Evolutionary conservation across 345 rosid species (phyloP), one percentile per base, ranked within the genome.

Genomic region (Populus deltoides): DNA sequence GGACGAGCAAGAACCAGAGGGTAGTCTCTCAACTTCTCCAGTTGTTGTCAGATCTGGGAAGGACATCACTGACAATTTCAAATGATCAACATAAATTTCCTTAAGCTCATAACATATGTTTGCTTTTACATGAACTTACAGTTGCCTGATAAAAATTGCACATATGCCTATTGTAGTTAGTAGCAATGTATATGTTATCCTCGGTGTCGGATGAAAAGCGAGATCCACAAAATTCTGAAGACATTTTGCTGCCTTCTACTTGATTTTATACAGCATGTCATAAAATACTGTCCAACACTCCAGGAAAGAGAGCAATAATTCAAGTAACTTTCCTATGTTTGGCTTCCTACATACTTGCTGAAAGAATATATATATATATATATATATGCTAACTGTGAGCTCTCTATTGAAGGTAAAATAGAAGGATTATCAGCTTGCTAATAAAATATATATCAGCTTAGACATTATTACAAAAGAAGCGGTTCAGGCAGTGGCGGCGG

Each of bases 1-100:
- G 16, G 73, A 78, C 5, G 69, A 86, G 43, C 70, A 75, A 72
- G 74, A 83, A 6, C n/a, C 59, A 18, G 9, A 18, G 59, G 24
- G 59, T 9, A 27, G 78, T 53, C 71, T 84, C 18, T 77, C 90
- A 9, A 33, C 87, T 36, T 73, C 89, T 9, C 82, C 88, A 2
- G 76, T 83, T 61, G 25, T 79, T n/a, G 80, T 87, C 55, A 81
- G 69, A 47, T 83, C 87, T 63, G 85, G 77, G 70, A 81, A 83
- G 73, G 87, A 78, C 74, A 35, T 78, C 63, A 65, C 72, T 57
- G 74, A 78, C 57, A 29, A 33, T n/a, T 72, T 73, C 5, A 70
- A 66, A 27, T 18, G 57, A 18, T 51, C 22, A 51, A 17, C 57
- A 17, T 5, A 18, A 17, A 17, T 17, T 17, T 51, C 57, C 57